Percentiles rank a stretch among this genome's conserved stretches.
These are phyloP conservation scores for Hanseniaspora clermontiae DNA, from an alignment of 805 yeast genomes.

Conservation along the genomic window DNA sequence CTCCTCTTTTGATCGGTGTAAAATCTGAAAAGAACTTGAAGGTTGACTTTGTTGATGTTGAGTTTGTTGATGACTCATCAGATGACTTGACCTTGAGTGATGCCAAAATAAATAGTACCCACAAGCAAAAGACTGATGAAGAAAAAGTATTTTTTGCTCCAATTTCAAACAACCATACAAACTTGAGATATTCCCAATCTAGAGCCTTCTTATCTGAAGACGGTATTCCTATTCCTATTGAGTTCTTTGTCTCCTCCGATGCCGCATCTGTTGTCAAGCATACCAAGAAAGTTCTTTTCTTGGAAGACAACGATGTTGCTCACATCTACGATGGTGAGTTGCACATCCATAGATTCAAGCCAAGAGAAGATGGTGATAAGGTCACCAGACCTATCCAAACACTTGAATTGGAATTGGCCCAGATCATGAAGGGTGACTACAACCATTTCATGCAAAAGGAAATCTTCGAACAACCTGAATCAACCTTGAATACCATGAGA, in stretches of 20 bases:
- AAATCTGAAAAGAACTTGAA: constrained; percentile 89
- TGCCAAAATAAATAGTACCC: constrained; percentile 9
- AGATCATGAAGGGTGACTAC: constrained; percentile 95
- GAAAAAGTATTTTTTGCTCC: constrained; percentile 32
- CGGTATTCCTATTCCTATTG: constrained; percentile 84
- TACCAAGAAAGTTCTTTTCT: constrained; percentile 88
- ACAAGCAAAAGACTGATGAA: constrained; percentile 13
- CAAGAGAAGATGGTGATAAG: constrained; percentile 66
- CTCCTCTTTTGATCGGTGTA: constrained; percentile 93
- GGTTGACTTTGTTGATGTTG: constrained; percentile 97
- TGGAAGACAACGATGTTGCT: constrained; percentile 97
- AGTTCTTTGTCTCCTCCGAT: constrained; percentile 91
- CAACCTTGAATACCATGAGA: constrained; percentile 96
- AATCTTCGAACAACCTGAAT: constrained; percentile 96
- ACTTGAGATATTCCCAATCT: constrained; percentile 78
- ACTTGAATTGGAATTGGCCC: constrained; percentile 89
- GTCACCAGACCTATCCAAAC: constrained; percentile 93
- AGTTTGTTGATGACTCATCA: constrained; percentile 60
- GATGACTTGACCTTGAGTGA: constrained; percentile 17
- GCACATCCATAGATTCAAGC: constrained; percentile 92
- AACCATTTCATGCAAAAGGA: constrained; percentile 98
- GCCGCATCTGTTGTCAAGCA: constrained; percentile 94
- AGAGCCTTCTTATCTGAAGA: constrained; percentile 94
- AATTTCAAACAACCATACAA: constrained; percentile 37
- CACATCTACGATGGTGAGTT: constrained; percentile 96